These are phyloP conservation scores for Paramyrothecium roridum DNA, from an alignment of 2,329 filamentous ascomycete species.

Conservation along the genomic window DNA sequence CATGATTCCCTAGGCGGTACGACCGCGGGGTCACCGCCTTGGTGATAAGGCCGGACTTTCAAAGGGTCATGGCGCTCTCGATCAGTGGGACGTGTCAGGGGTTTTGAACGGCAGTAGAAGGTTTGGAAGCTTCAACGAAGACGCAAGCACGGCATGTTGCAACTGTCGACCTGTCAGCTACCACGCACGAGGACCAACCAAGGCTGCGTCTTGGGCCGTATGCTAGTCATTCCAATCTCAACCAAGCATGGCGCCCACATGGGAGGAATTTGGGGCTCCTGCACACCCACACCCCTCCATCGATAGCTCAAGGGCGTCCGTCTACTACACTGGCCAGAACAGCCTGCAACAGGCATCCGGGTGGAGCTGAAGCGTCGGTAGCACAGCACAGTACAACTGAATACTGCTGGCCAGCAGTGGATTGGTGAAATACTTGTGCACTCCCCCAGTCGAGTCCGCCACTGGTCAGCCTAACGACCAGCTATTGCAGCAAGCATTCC, in stretches of 20 bases:
- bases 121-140: background rate
- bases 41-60: constrained; percentile 22
- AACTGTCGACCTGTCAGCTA: background rate
- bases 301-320: background rate
- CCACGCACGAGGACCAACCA: background rate
- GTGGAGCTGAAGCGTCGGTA: background rate
- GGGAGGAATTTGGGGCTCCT: background rate
- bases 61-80: background rate
- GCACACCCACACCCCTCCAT: background rate
- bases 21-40: constrained; percentile 27
- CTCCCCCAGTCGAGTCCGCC: too few relatives aligned
- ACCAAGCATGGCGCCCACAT: background rate
- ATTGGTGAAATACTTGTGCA: too few relatives aligned
- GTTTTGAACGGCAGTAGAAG: background rate
- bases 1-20: constrained; percentile 10
- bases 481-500: too few relatives aligned
- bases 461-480: too few relatives aligned
- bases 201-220: background rate
- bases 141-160: background rate
- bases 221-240: background rate
- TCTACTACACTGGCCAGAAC: background rate
- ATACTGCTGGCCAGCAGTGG: background rate
- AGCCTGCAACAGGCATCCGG: background rate
- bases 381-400: too few relatives aligned
- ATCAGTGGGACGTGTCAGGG: background rate